Percentiles rank a stretch among this genome's conserved stretches.
These are phyloP conservation scores for Pharnaceum exiguum DNA, from an alignment of 148 eudicot genomes.

Conservation along the genomic window DNA sequence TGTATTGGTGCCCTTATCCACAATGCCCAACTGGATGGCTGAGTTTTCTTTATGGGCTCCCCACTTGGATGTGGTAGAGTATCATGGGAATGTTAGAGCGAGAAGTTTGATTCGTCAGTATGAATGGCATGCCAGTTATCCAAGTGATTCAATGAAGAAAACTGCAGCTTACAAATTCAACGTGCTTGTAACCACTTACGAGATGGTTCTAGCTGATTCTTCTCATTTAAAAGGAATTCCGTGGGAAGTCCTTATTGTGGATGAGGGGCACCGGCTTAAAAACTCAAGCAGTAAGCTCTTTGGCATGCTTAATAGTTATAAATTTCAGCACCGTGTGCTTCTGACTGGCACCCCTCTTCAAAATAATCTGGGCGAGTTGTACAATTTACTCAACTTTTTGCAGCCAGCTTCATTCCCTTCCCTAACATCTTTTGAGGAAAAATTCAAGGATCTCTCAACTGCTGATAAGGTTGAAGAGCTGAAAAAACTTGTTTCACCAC, in stretches of 20 bases:
- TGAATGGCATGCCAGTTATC: constrained; percentile 80
- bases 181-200: constrained; percentile 92
- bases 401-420: constrained; percentile 93
- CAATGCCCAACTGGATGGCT: constrained; percentile 99
- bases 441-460: constrained; percentile 79
- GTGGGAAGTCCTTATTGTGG: constrained; percentile 98
- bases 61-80: constrained; percentile 85
- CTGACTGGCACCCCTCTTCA: constrained; percentile 99
- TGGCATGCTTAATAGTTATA: constrained; percentile 75
- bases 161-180: constrained; percentile 68
- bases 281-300: constrained; percentile 88
- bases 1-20: constrained; percentile 95
- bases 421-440: constrained; percentile 81
- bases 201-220: constrained; percentile 90
- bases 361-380: constrained; percentile 89
- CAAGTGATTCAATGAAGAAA: constrained; percentile 42
- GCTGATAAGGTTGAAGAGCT: constrained; percentile 92
- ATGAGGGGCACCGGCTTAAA: constrained; percentile 94
- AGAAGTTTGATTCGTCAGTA: constrained; percentile 72
- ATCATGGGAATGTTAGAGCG: constrained; percentile 85
- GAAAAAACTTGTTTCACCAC: constrained; percentile 96
- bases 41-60: constrained; percentile 96
- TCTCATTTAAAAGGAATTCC: constrained; percentile 78
- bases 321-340: constrained; percentile 88
- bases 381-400: constrained; percentile 86